These are phyloP conservation scores for Mallotus japonicus DNA, from an alignment of 441 rosid genomes.

Conservation along the genomic window DNA sequence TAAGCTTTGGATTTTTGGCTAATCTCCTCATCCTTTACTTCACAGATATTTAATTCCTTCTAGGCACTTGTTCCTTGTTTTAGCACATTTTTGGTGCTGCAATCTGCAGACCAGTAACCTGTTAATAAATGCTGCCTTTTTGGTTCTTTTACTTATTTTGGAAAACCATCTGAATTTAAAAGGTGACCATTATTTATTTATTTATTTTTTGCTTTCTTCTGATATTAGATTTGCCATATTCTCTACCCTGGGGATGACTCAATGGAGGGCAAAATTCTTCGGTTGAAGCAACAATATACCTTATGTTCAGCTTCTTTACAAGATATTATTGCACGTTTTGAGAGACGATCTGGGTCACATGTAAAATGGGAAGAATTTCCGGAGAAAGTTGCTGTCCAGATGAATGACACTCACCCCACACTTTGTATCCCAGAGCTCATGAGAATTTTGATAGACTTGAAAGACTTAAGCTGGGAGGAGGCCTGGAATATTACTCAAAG, in stretches of 20 bases:
- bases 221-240: slow-evolving; percentile 66
- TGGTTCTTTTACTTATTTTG: not conserved
- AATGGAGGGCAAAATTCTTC: slow-evolving; percentile 76
- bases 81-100: not conserved
- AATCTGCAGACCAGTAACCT: slow-evolving; percentile 5
- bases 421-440: slow-evolving; percentile 56
- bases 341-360: slow-evolving; percentile 64
- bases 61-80: not conserved
- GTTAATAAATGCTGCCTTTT: slow-evolving; percentile 4
- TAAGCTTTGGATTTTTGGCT: no score
- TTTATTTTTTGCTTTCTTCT: slow-evolving; percentile 6
- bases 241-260: slow-evolving; percentile 98
- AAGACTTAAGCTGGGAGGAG: slow-evolving; percentile 48
- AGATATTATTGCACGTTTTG: slow-evolving; percentile 82
- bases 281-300: slow-evolving; percentile 94
- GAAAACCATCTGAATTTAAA: not conserved
- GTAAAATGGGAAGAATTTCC: slow-evolving; percentile 82
- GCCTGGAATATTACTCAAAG: slow-evolving; percentile 51
- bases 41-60: not conserved
- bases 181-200: not conserved
- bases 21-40: no score
- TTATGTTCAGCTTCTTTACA: slow-evolving; percentile 96
- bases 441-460: slow-evolving; percentile 49
- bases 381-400: slow-evolving; percentile 87
- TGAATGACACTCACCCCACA: slow-evolving; percentile 79